Conservation (phyloP, 305 asterid genomes). For the Fraxinus platypoda region DNA sequence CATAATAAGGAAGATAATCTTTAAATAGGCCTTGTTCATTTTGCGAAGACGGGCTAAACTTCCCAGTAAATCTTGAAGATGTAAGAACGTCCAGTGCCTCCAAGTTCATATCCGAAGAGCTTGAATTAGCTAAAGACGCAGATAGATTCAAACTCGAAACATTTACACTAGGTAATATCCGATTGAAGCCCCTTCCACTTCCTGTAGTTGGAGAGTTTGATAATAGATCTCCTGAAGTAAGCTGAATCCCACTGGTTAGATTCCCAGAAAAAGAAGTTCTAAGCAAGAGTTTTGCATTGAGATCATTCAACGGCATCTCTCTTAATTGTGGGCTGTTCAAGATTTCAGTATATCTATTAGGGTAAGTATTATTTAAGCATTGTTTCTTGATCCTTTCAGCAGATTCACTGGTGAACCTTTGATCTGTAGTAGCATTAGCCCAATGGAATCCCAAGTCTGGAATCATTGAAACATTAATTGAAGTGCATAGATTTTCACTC, state of each 20-base stretch:
- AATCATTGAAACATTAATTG: slow-evolving; percentile 30
- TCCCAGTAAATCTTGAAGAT: slow-evolving; percentile 50
- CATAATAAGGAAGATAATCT: slow-evolving; percentile 32
- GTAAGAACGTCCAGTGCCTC: slow-evolving; percentile 64
- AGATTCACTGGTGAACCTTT: neutral
- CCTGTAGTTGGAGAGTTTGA: slow-evolving; percentile 11
- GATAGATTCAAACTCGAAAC: slow-evolving; percentile 37
- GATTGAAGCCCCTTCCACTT: slow-evolving; percentile 42
- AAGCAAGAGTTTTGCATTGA: slow-evolving; percentile 41
- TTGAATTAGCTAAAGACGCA: slow-evolving; percentile 25
- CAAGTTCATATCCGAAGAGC: slow-evolving; percentile 47
- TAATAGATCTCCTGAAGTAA: slow-evolving; percentile 31
- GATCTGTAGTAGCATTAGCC: slow-evolving; percentile 19
- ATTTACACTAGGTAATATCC: slow-evolving; percentile 54
- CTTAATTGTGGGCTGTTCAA: slow-evolving; percentile 25
- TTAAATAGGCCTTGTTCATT: slow-evolving; percentile 30
- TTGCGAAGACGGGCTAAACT: slow-evolving; percentile 28
- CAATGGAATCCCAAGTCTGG: slow-evolving; percentile 49
- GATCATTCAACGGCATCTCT: slow-evolving; percentile 26
- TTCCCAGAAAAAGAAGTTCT: slow-evolving; percentile 40
- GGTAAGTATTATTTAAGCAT: slow-evolving; percentile 36
- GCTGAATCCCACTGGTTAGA: slow-evolving; percentile 26
- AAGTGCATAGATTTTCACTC: slow-evolving; percentile 11
- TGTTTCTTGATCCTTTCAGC: slow-evolving; percentile 43
- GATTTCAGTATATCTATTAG: slow-evolving; percentile 39